These are phyloP conservation scores for Eucalyptus melliodora DNA, from an alignment of 345 rosid genomes.

Conservation along the genomic window DNA sequence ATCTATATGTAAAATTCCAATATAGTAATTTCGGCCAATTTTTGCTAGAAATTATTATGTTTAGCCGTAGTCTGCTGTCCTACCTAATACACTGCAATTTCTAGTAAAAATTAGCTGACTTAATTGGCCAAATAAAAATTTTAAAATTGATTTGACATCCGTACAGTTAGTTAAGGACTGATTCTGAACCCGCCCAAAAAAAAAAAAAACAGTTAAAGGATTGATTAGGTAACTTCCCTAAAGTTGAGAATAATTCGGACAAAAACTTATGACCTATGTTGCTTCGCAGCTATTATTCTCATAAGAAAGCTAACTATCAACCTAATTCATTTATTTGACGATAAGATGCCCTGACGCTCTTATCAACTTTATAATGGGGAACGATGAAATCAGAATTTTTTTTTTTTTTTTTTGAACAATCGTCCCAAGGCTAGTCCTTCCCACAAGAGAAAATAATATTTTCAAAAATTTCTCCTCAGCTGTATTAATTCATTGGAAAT, in stretches of 20 bases:
- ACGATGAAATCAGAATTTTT: fast-evolving
- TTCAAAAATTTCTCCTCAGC: background rate
- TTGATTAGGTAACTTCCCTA: background rate
- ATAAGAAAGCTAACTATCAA: background rate
- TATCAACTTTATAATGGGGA: background rate
- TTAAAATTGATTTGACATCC: background rate
- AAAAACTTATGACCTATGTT: background rate
- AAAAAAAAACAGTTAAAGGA: too few relatives aligned
- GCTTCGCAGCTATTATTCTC: background rate
- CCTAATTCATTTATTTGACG: background rate
- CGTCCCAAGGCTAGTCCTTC: background rate
- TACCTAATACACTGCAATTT: background rate
- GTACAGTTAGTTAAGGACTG: background rate
- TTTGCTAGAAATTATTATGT: background rate
- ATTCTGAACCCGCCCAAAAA: too few relatives aligned
- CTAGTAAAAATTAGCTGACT: background rate
- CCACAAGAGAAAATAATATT: background rate
- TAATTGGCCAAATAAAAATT: background rate
- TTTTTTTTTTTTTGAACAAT: background rate
- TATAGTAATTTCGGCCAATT: background rate
- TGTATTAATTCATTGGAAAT: background rate
- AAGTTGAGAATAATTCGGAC: background rate
- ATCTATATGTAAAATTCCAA: background rate
- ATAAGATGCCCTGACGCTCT: background rate
- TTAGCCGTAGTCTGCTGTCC: background rate